Conservation (phyloP, 768 basidiomycete genomes). For the Leccinum subtestaceum region DNA sequence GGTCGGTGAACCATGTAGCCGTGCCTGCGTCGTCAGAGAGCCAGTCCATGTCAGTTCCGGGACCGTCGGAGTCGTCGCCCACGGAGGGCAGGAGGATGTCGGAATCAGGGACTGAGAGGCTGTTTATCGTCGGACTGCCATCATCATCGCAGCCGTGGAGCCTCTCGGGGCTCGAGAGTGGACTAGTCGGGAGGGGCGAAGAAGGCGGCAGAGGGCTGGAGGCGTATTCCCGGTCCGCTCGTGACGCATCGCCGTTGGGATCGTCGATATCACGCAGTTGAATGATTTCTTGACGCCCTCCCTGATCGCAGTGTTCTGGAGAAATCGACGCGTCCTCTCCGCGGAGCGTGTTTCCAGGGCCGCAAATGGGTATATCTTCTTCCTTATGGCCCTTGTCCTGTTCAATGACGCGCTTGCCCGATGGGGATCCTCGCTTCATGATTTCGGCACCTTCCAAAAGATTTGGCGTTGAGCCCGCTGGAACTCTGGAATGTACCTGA, state of each 20-base stretch:
- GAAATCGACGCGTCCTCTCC: constrained; percentile 43
- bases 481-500: background rate
- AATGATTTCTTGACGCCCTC: background rate
- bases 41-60: background rate
- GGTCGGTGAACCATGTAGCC: constrained; percentile 25
- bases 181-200: constrained; percentile 58
- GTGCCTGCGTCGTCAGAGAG: constrained; percentile 14
- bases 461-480: background rate
- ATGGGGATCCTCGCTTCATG: background rate
- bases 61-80: constrained; percentile 6
- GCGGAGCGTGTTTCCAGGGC: constrained; percentile 40
- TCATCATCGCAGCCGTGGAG: background rate
- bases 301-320: constrained; percentile 15
- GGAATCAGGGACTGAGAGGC: constrained; percentile 9
- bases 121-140: constrained; percentile 20
- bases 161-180: constrained; percentile 32
- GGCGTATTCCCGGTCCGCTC: constrained; percentile 27
- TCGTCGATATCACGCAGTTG: constrained; percentile 22
- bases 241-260: constrained; percentile 7
- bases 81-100: constrained; percentile 12
- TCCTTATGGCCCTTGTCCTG: constrained; percentile 26
- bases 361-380: constrained; percentile 28
- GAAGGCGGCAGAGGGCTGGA: constrained; percentile 60
- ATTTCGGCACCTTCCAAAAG: too few species aligned
- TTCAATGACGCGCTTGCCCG: constrained; percentile 1